Evolutionary conservation across 495 filamentous ascomycete genomes (phyloP).

Genomic region (Lepraria neglecta): DNA sequence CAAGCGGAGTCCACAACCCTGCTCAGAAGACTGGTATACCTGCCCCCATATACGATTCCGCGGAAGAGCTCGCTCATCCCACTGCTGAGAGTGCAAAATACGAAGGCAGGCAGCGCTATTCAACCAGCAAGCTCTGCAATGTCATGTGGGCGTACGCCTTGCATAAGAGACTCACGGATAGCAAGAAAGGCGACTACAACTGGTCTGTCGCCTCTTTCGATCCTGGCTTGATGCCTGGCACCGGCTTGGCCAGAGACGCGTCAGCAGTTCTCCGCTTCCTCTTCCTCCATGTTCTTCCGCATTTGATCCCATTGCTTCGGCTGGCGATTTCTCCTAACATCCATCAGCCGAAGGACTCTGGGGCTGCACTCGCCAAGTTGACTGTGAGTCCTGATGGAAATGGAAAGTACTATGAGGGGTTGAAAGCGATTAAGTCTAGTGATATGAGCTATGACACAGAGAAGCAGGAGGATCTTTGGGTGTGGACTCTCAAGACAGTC

Average conservation of each 20-base stretch:
- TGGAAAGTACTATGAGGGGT: constrained; percentile 38
- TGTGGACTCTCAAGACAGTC: constrained; percentile 43
- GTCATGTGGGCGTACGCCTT: constrained; percentile 41
- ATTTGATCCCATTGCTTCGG: constrained; percentile 34
- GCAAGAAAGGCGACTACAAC: constrained; percentile 22
- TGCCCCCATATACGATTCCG: constrained; percentile 30
- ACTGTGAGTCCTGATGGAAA: constrained; percentile 30
- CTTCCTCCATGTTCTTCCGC: constrained; percentile 36
- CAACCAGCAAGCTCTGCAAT: constrained; percentile 29
- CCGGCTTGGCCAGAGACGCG: constrained; percentile 35
- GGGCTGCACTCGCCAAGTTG: constrained; percentile 34
- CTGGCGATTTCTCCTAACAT: constrained; percentile 32
- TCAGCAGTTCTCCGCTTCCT: constrained; percentile 21
- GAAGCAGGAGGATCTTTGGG: constrained; percentile 45
- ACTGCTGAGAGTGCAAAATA: constrained; percentile 22
- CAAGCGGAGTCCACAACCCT: constrained; percentile 36
- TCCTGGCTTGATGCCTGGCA: constrained; percentile 45
- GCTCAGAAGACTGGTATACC: constrained; percentile 31
- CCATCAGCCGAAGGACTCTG: constrained; percentile 37
- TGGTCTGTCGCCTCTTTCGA: constrained; percentile 39
- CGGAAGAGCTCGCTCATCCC: constrained; percentile 34
- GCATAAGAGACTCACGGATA: constrained; percentile 29
- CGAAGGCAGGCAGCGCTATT: constrained; percentile 32
- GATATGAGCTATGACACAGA: constrained; percentile 35
- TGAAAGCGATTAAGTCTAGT: constrained; percentile 35